phyloP scores from a whole-genome alignment of 2,329 filamentous ascomycete species.

The Metarhizium brunneum region DNA sequence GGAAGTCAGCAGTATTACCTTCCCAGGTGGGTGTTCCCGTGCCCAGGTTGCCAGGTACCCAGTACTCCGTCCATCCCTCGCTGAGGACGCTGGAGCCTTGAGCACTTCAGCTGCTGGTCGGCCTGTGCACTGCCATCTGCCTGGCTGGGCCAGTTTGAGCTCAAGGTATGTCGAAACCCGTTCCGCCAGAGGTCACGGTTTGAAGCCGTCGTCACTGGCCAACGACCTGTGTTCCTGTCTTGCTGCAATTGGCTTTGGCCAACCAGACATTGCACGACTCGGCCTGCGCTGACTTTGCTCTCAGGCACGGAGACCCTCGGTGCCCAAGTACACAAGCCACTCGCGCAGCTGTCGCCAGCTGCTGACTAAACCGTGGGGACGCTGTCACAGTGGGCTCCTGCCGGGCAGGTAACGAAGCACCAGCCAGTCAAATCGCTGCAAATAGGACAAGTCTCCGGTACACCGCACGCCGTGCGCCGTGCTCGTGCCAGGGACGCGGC shows the following conservation, averaged over 20 bases:
- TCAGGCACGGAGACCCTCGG: no score
- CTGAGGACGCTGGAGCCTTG: neutral
- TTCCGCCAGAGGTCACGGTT: no score
- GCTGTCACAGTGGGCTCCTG: neutral
- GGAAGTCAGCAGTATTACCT: neutral
- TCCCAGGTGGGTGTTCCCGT: no score
- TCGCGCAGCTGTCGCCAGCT: neutral
- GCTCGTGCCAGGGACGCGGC: no score
- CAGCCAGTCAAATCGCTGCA: slow-evolving; percentile 1
- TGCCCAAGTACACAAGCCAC: no score
- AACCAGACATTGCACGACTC: no score
- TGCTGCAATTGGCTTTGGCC: neutral
- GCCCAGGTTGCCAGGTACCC: neutral
- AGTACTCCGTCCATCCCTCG: neutral
- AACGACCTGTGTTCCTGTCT: no score
- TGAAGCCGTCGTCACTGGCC: no score
- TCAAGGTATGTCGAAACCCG: neutral
- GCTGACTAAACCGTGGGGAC: neutral
- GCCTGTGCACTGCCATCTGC: neutral
- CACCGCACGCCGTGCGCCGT: neutral
- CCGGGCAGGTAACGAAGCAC: neutral
- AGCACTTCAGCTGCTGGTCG: neutral
- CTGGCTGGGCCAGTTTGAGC: neutral
- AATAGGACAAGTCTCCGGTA: neutral
- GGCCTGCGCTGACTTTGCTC: neutral